These are phyloP conservation scores for Prunella vulgaris DNA, from an alignment of 257 asterid species.

Conservation along the genomic window DNA sequence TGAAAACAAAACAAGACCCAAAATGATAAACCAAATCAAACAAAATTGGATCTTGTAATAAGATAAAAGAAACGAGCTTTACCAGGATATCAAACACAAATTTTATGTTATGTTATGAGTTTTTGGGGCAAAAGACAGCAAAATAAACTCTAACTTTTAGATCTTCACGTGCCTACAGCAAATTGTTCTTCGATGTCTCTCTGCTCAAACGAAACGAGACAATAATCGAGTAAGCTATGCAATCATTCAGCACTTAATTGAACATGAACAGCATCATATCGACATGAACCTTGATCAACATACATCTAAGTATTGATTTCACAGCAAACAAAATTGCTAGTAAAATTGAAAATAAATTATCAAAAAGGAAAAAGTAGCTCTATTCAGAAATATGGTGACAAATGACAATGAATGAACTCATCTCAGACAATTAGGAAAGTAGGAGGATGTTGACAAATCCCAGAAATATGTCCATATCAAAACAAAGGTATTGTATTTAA, in stretches of 20 bases:
- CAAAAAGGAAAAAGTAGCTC: constrained; percentile 2
- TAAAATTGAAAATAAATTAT: neutral
- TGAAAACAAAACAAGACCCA: constrained; percentile 14
- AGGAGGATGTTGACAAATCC: constrained; percentile 2
- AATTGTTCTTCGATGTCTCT: neutral
- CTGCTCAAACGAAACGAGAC: neutral
- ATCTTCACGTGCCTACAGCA: neutral
- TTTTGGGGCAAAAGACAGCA: neutral
- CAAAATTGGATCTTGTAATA: neutral
- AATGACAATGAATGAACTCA: neutral
- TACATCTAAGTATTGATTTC: neutral
- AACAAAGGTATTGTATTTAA: neutral
- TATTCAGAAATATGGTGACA: neutral
- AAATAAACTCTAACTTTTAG: neutral
- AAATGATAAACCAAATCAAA: constrained; percentile 4
- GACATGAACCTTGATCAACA: neutral
- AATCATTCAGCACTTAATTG: neutral
- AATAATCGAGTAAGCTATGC: neutral
- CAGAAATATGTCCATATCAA: constrained; percentile 13
- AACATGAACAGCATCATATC: neutral
- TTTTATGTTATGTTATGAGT: neutral
- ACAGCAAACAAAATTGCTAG: neutral
- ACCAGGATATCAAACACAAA: neutral
- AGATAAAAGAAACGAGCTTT: neutral
- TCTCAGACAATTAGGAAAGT: neutral